Conservation (phyloP, 1,139 yeast species). For the Yamadazyma jaroonii region DNA sequence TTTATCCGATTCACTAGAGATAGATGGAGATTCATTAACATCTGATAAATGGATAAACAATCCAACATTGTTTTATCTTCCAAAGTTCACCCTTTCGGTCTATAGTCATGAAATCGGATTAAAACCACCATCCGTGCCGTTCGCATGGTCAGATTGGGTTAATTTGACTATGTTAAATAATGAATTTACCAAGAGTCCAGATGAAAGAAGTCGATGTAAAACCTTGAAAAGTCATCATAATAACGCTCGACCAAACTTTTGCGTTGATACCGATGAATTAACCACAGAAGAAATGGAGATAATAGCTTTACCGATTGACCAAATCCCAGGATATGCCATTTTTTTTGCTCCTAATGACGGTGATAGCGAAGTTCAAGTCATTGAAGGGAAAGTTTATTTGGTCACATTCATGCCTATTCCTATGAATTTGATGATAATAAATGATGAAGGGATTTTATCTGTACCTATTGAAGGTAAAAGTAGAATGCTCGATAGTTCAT, state of each 20-base stretch:
- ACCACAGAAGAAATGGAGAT: slow-evolving; percentile 23
- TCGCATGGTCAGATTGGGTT: slow-evolving; percentile 33
- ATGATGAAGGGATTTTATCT: slow-evolving; percentile 33
- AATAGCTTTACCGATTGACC: slow-evolving; percentile 20
- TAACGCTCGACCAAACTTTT: slow-evolving; percentile 19
- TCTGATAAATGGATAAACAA: slow-evolving; percentile 17
- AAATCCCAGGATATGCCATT: slow-evolving; percentile 26
- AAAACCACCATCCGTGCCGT: slow-evolving; percentile 20
- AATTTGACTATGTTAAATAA: slow-evolving; percentile 23
- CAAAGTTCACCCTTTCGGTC: slow-evolving; percentile 38
- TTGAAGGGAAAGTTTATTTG: slow-evolving; percentile 42
- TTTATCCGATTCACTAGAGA: neutral
- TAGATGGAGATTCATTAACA: slow-evolving; percentile 19
- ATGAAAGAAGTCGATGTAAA: slow-evolving; percentile 17
- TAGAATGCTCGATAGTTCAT: slow-evolving; percentile 19
- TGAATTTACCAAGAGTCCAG: slow-evolving; percentile 15
- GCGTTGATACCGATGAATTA: slow-evolving; percentile 22
- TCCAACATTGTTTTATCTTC: slow-evolving; percentile 33
- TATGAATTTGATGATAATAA: slow-evolving; percentile 27
- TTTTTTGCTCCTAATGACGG: slow-evolving; percentile 24
- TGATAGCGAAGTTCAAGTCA: slow-evolving; percentile 24
- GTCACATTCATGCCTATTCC: slow-evolving; percentile 46
- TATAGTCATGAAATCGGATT: slow-evolving; percentile 25
- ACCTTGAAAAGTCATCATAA: slow-evolving; percentile 23
- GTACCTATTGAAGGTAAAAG: slow-evolving; percentile 20